These are phyloP conservation scores for Malania oleifera DNA, from an alignment of 164 flowering plant genomes.

Conservation along the genomic window DNA sequence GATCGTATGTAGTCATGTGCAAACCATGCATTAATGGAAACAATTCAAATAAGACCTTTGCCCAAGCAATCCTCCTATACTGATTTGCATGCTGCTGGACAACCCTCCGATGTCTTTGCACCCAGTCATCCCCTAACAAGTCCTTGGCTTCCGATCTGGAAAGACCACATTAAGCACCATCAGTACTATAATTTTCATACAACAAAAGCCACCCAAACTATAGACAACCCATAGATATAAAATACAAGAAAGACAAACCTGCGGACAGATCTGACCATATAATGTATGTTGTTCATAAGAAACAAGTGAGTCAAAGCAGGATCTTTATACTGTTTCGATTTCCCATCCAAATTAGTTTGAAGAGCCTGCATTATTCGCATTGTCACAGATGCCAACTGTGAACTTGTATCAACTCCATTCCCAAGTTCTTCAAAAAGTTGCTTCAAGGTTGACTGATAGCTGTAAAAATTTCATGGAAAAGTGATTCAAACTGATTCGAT, in stretches of 20 bases:
- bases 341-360: slow-evolving; percentile 27
- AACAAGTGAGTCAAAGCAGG: slow-evolving; percentile 29
- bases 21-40: too few relatives aligned
- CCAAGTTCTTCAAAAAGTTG: neutral
- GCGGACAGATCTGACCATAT: slow-evolving; percentile 18
- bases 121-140: slow-evolving; percentile 7
- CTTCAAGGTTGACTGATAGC: slow-evolving; percentile 4
- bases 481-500: neutral
- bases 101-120: slow-evolving; percentile 9
- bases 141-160: slow-evolving; percentile 5
- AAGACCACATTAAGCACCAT: neutral
- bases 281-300: slow-evolving; percentile 33
- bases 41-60: slow-evolving; percentile 8
- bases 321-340: slow-evolving; percentile 35
- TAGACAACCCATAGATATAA: neutral
- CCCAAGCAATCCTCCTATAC: slow-evolving; percentile 9
- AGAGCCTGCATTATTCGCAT: slow-evolving; percentile 20
- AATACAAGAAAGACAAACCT: neutral
- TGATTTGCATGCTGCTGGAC: slow-evolving; percentile 9
- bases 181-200: neutral
- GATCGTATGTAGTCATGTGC: too few relatives aligned
- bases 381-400: slow-evolving; percentile 6
- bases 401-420: neutral
- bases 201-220: neutral
- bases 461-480: neutral